Evolutionary conservation across 2,329 filamentous ascomycete species (phyloP).

Genomic region (Aureobasidium sp.): DNA sequence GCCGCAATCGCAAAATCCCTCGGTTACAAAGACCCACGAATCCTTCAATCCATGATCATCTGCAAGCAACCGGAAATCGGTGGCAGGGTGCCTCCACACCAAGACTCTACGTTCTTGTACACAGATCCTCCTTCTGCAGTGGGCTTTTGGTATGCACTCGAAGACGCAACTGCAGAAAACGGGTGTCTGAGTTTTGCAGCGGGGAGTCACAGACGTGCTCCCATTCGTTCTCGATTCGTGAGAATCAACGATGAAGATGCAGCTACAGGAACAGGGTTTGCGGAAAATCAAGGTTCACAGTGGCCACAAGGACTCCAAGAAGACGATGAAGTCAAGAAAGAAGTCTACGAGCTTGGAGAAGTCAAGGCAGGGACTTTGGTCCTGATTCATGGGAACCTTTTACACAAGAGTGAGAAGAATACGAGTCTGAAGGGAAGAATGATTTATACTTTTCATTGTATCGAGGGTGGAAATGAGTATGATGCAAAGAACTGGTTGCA

Average conservation of each 20-base stretch:
- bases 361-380: slow-evolving; percentile 88
- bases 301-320: slow-evolving; percentile 40
- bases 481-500: slow-evolving; percentile 92
- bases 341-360: slow-evolving; percentile 70
- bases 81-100: slow-evolving; percentile 81
- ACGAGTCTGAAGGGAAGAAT: slow-evolving; percentile 77
- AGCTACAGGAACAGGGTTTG: slow-evolving; percentile 48
- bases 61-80: slow-evolving; percentile 98
- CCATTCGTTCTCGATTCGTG: slow-evolving; percentile 68
- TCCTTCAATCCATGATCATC: slow-evolving; percentile 94
- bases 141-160: slow-evolving; percentile 95
- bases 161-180: slow-evolving; percentile 81
- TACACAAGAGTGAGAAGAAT: slow-evolving; percentile 97
- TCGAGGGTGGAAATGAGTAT: slow-evolving; percentile 74
- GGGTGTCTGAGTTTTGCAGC: slow-evolving; percentile 82
- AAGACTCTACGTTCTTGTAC: slow-evolving; percentile 89
- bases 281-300: slow-evolving; percentile 57
- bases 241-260: too few relatives aligned
- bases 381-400: slow-evolving; percentile 86
- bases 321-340: slow-evolving; percentile 37
- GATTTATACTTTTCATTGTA: slow-evolving; percentile 97
- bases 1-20: slow-evolving; percentile 61
- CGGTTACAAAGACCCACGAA: slow-evolving; percentile 67
- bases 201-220: slow-evolving; percentile 70
- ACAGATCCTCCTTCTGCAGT: slow-evolving; percentile 83